These are phyloP conservation scores for Allium fistulosum DNA, from an alignment of 106 monocot genomes.

Conservation along the genomic window DNA sequence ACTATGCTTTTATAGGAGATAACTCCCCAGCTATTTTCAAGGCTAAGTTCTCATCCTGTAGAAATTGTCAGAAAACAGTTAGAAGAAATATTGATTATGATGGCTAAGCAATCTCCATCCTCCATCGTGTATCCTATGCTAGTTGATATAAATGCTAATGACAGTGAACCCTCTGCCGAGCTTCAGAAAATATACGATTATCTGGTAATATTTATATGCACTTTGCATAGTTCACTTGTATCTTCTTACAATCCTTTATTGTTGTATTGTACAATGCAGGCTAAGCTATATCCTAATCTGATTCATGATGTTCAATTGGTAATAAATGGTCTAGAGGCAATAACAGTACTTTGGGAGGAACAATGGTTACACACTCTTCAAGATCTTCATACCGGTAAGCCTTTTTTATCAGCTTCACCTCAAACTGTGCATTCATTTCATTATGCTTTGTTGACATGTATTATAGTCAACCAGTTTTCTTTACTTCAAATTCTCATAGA, in stretches of 20 bases:
- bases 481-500: too few relatives aligned
- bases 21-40: conserved; percentile 89
- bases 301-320: conserved; percentile 88
- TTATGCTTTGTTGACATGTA: too few relatives aligned
- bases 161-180: conserved; percentile 66
- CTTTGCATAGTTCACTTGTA: too few relatives aligned
- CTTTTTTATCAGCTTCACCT: not conserved
- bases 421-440: too few relatives aligned
- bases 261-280: conserved; percentile 28
- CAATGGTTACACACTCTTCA: conserved; percentile 97
- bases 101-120: conserved; percentile 78
- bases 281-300: conserved; percentile 66
- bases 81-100: conserved; percentile 68
- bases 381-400: conserved; percentile 89
- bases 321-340: conserved; percentile 66
- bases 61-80: conserved; percentile 64
- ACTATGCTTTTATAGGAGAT: conserved; percentile 55
- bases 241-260: too few relatives aligned
- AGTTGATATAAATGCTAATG: conserved; percentile 79
- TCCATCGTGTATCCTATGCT: conserved; percentile 88
- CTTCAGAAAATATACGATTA: conserved; percentile 60
- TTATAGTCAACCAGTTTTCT: too few relatives aligned
- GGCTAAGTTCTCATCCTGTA: conserved; percentile 85
- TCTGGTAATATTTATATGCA: conserved; percentile 42
- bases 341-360: conserved; percentile 98